Evolutionary conservation across 2,329 filamentous ascomycete species (phyloP), one percentile per base, ranked within the genome.

Genomic region (Diaporthe amygdali): DNA sequence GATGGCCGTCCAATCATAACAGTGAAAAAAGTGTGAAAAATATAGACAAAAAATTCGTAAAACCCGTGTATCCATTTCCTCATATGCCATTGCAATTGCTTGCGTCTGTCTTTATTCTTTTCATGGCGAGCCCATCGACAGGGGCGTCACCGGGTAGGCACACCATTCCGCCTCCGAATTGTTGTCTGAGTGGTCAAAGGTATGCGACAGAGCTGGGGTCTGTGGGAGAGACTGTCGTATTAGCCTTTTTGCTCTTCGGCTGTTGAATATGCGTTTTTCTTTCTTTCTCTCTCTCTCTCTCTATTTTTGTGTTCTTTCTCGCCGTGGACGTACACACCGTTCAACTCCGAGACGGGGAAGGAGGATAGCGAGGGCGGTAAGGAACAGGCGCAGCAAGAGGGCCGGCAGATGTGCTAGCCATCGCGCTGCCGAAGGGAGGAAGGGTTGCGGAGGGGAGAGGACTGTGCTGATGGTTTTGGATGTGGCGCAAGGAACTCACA

Each of bases 201-300:
- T 92, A 79, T 93, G 91, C 77, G 91, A 93, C 76, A 94, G 89
- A 78, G 93, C 91, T 83, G 93, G 93, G 81, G 93, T 94, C 93
- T 95, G 84, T 77, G 75, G 80, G 51, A 72, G 69, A 52, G 34
- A 77, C 70, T 71, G 76, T 82, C 80, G 80, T 80, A 84, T 88
- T 85, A 88, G 87, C 84, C 84, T 79, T 69, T 55, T 47, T 61
- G 68, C 66, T 70, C 61, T 70, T 44, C 20, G 49, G 68, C 37
- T 56, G 14, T 49, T 59, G 59, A 64, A 64, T 49, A 44, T 44
- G 59, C n/a, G n/a, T n/a, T 64, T 64, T 44, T 25, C 30, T 49
- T 64, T n/a, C n/a, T n/a, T n/a, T n/a, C n/a, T n/a, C n/a, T n/a
- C 61, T 71, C 63, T 71, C 69, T 67, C 34, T 64, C 30, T 64